A percentile compares a stretch with the other conserved stretches of the same genome.
Evolutionary conservation across 2,329 filamentous ascomycete species (phyloP).

Genomic region (Colletotrichum sp.): DNA sequence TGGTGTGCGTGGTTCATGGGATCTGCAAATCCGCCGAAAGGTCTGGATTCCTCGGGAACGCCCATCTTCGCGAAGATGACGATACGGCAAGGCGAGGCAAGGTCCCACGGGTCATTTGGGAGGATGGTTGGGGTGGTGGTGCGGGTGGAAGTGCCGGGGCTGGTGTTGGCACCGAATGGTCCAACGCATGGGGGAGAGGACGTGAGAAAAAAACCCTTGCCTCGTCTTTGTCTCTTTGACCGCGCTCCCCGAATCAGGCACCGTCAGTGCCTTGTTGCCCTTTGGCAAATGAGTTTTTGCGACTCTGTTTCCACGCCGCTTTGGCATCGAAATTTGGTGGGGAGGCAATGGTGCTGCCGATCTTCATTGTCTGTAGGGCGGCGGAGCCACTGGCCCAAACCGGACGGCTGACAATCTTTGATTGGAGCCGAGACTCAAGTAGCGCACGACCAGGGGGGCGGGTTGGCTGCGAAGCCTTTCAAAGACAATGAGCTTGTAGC

Average conservation of each 20-base stretch:
- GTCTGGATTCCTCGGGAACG: neutral
- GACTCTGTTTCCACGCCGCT: conserved; percentile 8
- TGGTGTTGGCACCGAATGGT: neutral
- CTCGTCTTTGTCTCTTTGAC: conserved; percentile 15
- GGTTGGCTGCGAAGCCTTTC: neutral
- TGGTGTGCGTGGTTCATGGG: neutral
- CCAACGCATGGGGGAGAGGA: neutral
- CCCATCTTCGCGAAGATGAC: neutral
- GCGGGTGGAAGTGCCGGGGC: neutral
- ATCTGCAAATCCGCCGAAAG: neutral
- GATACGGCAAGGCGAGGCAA: neutral
- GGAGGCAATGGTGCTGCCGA: conserved; percentile 19
- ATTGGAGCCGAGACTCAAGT: conserved; percentile 13
- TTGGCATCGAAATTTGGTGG: neutral
- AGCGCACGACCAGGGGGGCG: conserved; percentile 1
- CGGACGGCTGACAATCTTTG: conserved; percentile 18
- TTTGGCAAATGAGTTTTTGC: neutral
- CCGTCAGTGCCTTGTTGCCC: neutral
- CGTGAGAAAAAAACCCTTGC: neutral
- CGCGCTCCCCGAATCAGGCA: neutral
- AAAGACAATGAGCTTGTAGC: neutral
- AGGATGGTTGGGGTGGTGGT: neutral
- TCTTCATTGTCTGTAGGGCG: conserved; percentile 12
- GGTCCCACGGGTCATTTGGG: conserved; percentile 1
- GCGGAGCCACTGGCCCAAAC: conserved; percentile 13